Evolutionary conservation across 352 stramenopile genomes (phyloP), one percentile per base, ranked within the genome.

Genomic region (Pythium utonaiense): DNA sequence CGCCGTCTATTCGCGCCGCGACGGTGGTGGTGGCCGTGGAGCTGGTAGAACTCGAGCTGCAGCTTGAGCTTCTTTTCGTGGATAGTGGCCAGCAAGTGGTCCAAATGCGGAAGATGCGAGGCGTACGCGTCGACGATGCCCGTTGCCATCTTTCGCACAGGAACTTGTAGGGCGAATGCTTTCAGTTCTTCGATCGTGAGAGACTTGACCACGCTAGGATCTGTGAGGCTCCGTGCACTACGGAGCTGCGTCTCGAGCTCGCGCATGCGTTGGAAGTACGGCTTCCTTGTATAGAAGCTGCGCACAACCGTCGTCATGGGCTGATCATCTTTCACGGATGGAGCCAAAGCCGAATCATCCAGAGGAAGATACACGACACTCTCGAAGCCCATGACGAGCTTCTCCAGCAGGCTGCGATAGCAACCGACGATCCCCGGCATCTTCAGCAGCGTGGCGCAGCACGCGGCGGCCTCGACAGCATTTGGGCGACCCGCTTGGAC

Each of bases 391-490:
- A 69, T 33, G 0, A 77, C 75, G 42, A 93, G 60, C 53, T 93
- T 92, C 31, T 89, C 69, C 22, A 93, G 68, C 55, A 93, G 50
- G 8, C 75, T 77, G 21, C 31, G 66, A 53, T 92, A 93, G 53
- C 76, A 89, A 1, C 80, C 80, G 14, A 93, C 73, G 27, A 93
- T 83, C 0, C 84, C 84, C 14, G 84, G 82, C 68, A 93, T 89
- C 47, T 92, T 91, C 19, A 88, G 59, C 36, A 93, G 66, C 25
- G 80, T 90, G 9, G 84, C 84, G 56, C 83, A 91, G 50, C 82
- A 92, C 1, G 80, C 82, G 1, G 84, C 84, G 31, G 74, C 79
- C 55, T 93, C 82, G 14, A 93, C 74, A 0, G 80, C 76, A 52
- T 89, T 91, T 0, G 84, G 84, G 9, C 82, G 71, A 3, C 77